Conservation (phyloP, 1,284 basidiomycete species). For the Apiotrichum montevideense region DNA sequence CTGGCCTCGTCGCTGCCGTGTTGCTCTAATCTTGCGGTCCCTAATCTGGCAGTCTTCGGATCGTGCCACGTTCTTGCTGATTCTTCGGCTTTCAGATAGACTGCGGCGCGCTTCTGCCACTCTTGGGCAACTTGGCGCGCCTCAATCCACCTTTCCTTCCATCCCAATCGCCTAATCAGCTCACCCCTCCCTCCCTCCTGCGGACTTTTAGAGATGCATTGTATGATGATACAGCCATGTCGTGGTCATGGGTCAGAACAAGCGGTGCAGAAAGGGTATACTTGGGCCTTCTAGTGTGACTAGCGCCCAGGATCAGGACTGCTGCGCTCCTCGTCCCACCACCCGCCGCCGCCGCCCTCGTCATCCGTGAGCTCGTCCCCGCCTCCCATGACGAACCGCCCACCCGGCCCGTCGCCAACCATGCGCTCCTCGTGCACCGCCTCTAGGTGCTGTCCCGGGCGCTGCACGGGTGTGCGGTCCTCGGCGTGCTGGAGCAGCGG, state of each 20-base stretch:
- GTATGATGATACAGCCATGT: slow-evolving; percentile 2
- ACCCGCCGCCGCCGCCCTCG: slow-evolving; percentile 20
- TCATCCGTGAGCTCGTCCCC: slow-evolving; percentile 22
- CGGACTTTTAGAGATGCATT: slow-evolving; percentile 1
- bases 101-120: too few species aligned
- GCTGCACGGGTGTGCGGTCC: slow-evolving; percentile 1
- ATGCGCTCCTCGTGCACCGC: slow-evolving; percentile 53
- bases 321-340: slow-evolving; percentile 9
- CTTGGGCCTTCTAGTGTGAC: neutral
- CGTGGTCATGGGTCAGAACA: neutral
- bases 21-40: neutral
- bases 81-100: neutral
- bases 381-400: slow-evolving; percentile 46
- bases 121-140: too few species aligned
- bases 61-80: neutral
- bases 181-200: neutral
- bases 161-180: too few species aligned
- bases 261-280: too few species aligned
- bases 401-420: slow-evolving; percentile 51
- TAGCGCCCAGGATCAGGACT: neutral
- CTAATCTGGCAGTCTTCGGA: neutral
- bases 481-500: slow-evolving; percentile 4
- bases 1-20: neutral
- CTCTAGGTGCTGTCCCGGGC: neutral
- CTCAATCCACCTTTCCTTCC: too few species aligned